A percentile compares a stretch with the other conserved stretches of the same genome.
Evolutionary conservation across 1,284 basidiomycete species (phyloP).

Genomic region (Apiotrichum gracile): DNA sequence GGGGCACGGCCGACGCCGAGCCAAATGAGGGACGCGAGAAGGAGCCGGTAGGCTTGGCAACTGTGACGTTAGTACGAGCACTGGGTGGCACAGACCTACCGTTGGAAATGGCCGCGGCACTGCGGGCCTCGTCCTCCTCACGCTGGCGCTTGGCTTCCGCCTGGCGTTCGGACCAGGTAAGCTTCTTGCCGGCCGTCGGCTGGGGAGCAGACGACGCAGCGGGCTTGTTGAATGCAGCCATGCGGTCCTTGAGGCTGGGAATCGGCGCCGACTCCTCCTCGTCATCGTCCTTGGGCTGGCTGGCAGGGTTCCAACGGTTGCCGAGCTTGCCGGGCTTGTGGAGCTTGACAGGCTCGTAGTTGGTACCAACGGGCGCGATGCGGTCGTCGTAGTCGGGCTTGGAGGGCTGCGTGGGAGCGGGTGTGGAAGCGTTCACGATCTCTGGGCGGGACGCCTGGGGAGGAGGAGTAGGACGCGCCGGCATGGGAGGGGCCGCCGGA

Average conservation of each 20-base stretch:
- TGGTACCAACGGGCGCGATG: slow-evolving; percentile 74
- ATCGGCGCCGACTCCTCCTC: slow-evolving; percentile 33
- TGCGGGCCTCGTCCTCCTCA: slow-evolving; percentile 70
- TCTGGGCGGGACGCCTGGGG: slow-evolving; percentile 11
- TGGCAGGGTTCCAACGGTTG: slow-evolving; percentile 65
- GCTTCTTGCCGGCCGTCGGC: slow-evolving; percentile 54
- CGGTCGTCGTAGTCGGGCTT: slow-evolving; percentile 71
- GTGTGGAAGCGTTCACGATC: slow-evolving; percentile 26
- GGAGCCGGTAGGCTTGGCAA: background rate
- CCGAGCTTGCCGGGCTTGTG: slow-evolving; percentile 70
- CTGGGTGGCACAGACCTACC: slow-evolving; percentile 11
- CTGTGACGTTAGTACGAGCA: background rate
- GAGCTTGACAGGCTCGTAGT: slow-evolving; percentile 79
- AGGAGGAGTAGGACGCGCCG: slow-evolving; percentile 16
- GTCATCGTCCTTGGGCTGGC: slow-evolving; percentile 26
- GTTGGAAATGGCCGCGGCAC: slow-evolving; percentile 53
- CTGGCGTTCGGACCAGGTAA: slow-evolving; percentile 87
- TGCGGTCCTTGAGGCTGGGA: slow-evolving; percentile 36
- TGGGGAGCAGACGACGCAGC: slow-evolving; percentile 12
- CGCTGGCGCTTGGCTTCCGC: slow-evolving; percentile 75
- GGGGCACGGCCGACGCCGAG: slow-evolving; percentile 7
- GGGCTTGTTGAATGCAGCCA: slow-evolving; percentile 32
- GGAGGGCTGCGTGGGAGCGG: slow-evolving; percentile 44
- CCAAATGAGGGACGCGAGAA: slow-evolving; percentile 16
- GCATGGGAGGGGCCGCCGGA: slow-evolving; percentile 49